phyloP scores from a whole-genome alignment of 768 basidiomycete genomes.

The Amanita pseudoporphyria region DNA sequence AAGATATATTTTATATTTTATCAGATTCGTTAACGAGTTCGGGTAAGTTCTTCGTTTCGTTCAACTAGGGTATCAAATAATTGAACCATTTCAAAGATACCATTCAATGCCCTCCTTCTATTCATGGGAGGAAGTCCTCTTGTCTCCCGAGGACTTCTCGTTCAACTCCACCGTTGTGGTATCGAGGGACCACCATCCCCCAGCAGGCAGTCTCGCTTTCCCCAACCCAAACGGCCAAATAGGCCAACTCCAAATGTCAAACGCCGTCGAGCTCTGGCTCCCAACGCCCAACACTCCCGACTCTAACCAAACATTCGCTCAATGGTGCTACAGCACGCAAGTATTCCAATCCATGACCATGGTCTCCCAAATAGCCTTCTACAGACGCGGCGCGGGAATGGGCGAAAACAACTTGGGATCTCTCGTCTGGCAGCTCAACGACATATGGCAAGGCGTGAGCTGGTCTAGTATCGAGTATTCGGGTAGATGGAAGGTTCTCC shows the following conservation, averaged over 20 bases:
- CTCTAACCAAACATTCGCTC: constrained; percentile 48
- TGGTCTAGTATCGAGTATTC: constrained; percentile 50
- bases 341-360: constrained; percentile 52
- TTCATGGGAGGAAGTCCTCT: constrained; percentile 47
- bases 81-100: constrained; percentile 26
- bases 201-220: constrained; percentile 40
- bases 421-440: constrained; percentile 51
- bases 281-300: constrained; percentile 39
- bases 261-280: constrained; percentile 44
- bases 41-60: constrained; percentile 25
- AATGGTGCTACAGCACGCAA: constrained; percentile 58
- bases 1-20: background rate
- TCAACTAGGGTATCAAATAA: background rate
- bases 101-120: constrained; percentile 59
- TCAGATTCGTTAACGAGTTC: constrained; percentile 50
- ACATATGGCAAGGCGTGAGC: constrained; percentile 51
- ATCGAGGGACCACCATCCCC: constrained; percentile 48
- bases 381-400: constrained; percentile 47
- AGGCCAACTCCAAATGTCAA: constrained; percentile 44
- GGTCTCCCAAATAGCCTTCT: constrained; percentile 50
- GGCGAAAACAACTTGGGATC: constrained; percentile 52
- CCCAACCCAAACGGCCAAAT: constrained; percentile 46
- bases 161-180: constrained; percentile 50
- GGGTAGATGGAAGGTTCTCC: constrained; percentile 50
- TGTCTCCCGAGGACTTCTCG: constrained; percentile 38